Evolutionary conservation across 257 asterid species (phyloP).

Genomic region (Solanum arcanum): DNA sequence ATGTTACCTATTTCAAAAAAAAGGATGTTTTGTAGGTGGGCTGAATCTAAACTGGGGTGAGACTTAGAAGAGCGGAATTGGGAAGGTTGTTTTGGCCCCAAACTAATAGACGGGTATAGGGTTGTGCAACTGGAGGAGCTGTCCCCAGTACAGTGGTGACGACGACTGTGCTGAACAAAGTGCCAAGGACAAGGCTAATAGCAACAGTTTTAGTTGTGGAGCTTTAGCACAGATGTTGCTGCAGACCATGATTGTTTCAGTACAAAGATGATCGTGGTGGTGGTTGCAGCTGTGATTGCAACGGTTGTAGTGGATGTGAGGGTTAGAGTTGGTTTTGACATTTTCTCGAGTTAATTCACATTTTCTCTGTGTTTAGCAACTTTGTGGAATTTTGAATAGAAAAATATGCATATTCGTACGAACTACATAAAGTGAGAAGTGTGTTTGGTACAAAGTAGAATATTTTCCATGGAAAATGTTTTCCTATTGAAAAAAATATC

Average conservation of each 20-base stretch:
- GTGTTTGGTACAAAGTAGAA: background rate
- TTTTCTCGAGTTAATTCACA: background rate
- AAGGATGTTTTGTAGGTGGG: background rate
- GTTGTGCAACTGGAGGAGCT: background rate
- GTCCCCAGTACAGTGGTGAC: background rate
- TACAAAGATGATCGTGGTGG: background rate
- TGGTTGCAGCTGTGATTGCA: background rate
- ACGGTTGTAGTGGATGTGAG: background rate
- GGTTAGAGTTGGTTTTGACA: background rate
- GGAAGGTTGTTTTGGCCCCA: background rate
- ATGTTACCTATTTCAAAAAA: too few relatives aligned
- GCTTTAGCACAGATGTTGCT: background rate
- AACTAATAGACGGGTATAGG: background rate
- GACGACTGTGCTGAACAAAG: background rate
- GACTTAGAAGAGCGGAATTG: background rate
- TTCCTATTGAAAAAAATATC: background rate
- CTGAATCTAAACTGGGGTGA: background rate
- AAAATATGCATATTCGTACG: background rate
- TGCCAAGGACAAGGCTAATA: background rate
- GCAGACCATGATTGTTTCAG: background rate
- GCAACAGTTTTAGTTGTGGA: background rate
- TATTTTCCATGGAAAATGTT: background rate
- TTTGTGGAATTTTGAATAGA: background rate
- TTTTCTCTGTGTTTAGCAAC: background rate
- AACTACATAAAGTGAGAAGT: background rate